phyloP scores from a whole-genome alignment of 2,329 filamentous ascomycete species.

The Fusarium setosum region DNA sequence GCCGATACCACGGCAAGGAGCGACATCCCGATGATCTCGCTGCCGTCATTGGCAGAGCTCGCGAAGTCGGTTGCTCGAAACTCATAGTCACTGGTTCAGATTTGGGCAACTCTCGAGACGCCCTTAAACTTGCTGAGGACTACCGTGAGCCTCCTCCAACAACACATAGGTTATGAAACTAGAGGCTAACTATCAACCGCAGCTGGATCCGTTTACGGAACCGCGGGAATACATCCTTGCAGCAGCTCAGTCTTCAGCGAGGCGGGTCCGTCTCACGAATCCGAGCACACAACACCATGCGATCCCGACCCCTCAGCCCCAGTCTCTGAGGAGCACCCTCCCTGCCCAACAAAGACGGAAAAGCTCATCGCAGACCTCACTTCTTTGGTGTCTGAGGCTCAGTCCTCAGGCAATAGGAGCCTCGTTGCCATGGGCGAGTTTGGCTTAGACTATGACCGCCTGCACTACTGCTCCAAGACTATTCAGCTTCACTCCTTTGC shows the following conservation, averaged over 20 bases:
- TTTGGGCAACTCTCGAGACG: slow-evolving; percentile 79
- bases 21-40: slow-evolving; percentile 78
- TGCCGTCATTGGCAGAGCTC: slow-evolving; percentile 82
- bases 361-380: slow-evolving; percentile 70
- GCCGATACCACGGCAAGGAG: slow-evolving; percentile 84
- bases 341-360: slow-evolving; percentile 57
- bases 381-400: slow-evolving; percentile 70
- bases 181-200: slow-evolving; percentile 17
- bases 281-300: slow-evolving; percentile 62
- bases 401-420: slow-evolving; percentile 51
- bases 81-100: slow-evolving; percentile 95
- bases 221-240: slow-evolving; percentile 94
- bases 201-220: slow-evolving; percentile 88
- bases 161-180: neutral
- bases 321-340: slow-evolving; percentile 60
- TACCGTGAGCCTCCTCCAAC: slow-evolving; percentile 69
- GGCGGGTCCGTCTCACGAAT: slow-evolving; percentile 55
- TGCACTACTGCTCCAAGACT: slow-evolving; percentile 83
- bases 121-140: slow-evolving; percentile 77
- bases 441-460: slow-evolving; percentile 93
- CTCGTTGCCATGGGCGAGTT: slow-evolving; percentile 93
- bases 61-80: slow-evolving; percentile 83
- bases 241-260: slow-evolving; percentile 82
- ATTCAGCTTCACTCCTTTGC: slow-evolving; percentile 88
- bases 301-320: slow-evolving; percentile 63